These are phyloP conservation scores for Astragalus glycyphyllos DNA, from an alignment of 306 rosid genomes.

Conservation along the genomic window DNA sequence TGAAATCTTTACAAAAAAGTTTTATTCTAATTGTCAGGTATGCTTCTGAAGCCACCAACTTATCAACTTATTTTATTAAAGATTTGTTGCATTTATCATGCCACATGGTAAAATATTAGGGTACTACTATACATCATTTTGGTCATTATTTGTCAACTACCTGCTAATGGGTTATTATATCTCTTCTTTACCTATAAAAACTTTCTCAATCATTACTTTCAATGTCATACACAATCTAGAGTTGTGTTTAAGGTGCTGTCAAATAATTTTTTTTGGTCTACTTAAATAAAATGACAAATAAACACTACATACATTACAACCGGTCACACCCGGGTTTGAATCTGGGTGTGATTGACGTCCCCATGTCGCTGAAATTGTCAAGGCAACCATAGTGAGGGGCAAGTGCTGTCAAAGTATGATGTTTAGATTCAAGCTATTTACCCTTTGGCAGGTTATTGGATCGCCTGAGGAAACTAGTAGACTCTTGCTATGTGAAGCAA, in stretches of 20 bases:
- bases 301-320: too few relatives aligned
- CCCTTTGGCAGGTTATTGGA: slow-evolving; percentile 72
- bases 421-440: slow-evolving; percentile 23
- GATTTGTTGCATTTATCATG: not conserved
- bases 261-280: too few relatives aligned
- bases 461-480: slow-evolving; percentile 83
- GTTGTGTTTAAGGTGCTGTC: not conserved
- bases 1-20: slow-evolving; percentile 73
- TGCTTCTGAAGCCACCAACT: slow-evolving; percentile 18
- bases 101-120: slow-evolving; percentile 1
- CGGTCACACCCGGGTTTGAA: too few relatives aligned
- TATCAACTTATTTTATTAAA: not conserved
- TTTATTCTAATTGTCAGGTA: slow-evolving; percentile 94
- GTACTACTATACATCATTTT: not conserved
- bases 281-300: too few relatives aligned
- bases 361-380: too few relatives aligned
- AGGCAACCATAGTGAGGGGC: too few relatives aligned
- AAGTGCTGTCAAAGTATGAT: slow-evolving; percentile 24
- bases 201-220: slow-evolving; percentile 6
- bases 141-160: slow-evolving; percentile 2
- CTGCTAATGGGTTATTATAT: not conserved
- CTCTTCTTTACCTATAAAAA: not conserved
- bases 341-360: too few relatives aligned
- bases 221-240: not conserved
- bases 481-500: slow-evolving; percentile 95